A percentile compares a stretch with the other conserved stretches of the same genome.
Evolutionary conservation across 2,329 filamentous ascomycete species (phyloP).

Genomic region (Parascedosporium putredinis): DNA sequence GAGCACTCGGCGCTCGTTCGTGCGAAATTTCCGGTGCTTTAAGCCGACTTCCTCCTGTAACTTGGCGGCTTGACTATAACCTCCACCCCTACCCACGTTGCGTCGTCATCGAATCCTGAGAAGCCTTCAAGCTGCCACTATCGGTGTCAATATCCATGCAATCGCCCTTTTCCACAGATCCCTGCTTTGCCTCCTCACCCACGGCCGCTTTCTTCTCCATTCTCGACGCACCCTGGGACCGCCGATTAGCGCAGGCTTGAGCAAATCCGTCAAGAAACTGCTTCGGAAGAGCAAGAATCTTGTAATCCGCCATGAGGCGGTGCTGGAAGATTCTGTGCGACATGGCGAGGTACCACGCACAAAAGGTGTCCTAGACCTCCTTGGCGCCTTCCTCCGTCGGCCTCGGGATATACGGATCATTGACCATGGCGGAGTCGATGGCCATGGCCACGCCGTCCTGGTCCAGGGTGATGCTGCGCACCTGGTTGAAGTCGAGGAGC

Average conservation of each 20-base stretch:
- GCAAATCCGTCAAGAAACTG: background rate
- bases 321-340: background rate
- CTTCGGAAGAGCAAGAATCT: background rate
- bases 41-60: too few species aligned
- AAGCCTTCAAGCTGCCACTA: background rate
- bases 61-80: too few species aligned
- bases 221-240: background rate
- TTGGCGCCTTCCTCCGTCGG: constrained; percentile 9
- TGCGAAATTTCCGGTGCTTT: too few species aligned
- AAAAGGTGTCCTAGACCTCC: constrained; percentile 12
- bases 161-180: background rate
- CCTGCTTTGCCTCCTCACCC: background rate
- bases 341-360: background rate
- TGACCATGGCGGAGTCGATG: constrained; percentile 13
- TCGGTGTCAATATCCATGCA: background rate
- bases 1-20: too few species aligned
- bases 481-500: constrained; percentile 23
- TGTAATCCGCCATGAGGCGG: background rate
- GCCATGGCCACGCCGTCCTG: constrained; percentile 13
- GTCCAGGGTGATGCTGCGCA: constrained; percentile 15
- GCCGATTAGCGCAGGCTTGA: background rate
- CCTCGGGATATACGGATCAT: constrained; percentile 16
- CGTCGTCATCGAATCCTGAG: background rate
- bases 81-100: background rate
- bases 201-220: too few species aligned